These are phyloP conservation scores for Graphilbum fragrans DNA, from an alignment of 2,329 filamentous ascomycete genomes.

Conservation along the genomic window DNA sequence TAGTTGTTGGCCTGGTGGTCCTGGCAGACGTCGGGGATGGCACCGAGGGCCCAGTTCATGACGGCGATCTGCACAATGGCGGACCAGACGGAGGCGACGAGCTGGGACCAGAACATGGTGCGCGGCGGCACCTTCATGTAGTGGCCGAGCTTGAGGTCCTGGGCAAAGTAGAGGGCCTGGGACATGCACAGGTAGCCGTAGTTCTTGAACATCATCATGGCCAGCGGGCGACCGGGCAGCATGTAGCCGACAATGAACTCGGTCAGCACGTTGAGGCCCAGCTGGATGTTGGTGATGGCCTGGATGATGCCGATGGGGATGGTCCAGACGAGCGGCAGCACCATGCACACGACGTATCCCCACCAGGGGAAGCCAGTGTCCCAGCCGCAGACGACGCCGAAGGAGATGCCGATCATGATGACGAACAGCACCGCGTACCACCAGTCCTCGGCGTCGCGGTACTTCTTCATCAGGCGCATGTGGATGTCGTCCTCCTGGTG, in stretches of 20 bases:
- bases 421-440: slow-evolving; percentile 42
- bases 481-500: slow-evolving; percentile 46
- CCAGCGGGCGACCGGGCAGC: slow-evolving; percentile 56
- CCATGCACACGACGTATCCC: slow-evolving; percentile 44
- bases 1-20: slow-evolving; percentile 41
- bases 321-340: slow-evolving; percentile 45
- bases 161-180: slow-evolving; percentile 51
- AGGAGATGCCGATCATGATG: slow-evolving; percentile 41
- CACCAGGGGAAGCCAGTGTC: slow-evolving; percentile 45
- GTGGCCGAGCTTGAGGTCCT: slow-evolving; percentile 56
- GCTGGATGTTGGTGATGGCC: slow-evolving; percentile 46
- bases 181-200: slow-evolving; percentile 59
- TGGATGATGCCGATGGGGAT: slow-evolving; percentile 50
- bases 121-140: slow-evolving; percentile 56
- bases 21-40: slow-evolving; percentile 51
- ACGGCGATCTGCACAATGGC: slow-evolving; percentile 51
- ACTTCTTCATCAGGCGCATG: slow-evolving; percentile 51
- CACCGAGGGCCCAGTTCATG: slow-evolving; percentile 52
- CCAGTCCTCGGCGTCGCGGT: slow-evolving; percentile 46
- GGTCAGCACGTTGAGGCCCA: slow-evolving; percentile 60
- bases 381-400: slow-evolving; percentile 40
- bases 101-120: slow-evolving; percentile 48
- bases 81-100: slow-evolving; percentile 48
- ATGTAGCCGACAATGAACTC: slow-evolving; percentile 65
- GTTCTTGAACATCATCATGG: slow-evolving; percentile 70